Percentiles rank a stretch among this genome's conserved stretches.
phyloP scores from a whole-genome alignment of 352 stramenopile species.

The Plasmopara halstedii region DNA sequence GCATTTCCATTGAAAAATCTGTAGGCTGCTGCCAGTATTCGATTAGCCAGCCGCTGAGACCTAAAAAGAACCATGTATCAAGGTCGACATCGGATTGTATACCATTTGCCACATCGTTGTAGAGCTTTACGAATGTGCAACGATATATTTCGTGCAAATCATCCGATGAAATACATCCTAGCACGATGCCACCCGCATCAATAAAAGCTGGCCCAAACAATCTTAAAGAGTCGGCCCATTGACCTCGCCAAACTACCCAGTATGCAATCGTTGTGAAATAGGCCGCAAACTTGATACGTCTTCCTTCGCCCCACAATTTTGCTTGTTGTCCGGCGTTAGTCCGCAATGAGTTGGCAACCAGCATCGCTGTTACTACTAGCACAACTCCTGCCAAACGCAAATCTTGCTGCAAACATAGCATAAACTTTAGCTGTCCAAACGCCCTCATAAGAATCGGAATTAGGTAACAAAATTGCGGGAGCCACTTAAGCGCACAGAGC shows the following conservation, averaged over 20 bases:
- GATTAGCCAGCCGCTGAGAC: slow-evolving; percentile 57
- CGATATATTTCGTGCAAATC: slow-evolving; percentile 35
- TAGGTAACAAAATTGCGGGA: slow-evolving; percentile 36
- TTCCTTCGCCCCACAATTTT: slow-evolving; percentile 55
- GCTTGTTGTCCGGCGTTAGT: slow-evolving; percentile 17
- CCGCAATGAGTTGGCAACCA: slow-evolving; percentile 33
- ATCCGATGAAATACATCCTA: slow-evolving; percentile 36
- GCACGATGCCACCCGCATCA: slow-evolving; percentile 54
- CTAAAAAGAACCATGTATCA: slow-evolving; percentile 63
- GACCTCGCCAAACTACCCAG: slow-evolving; percentile 45
- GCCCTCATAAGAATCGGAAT: slow-evolving; percentile 65
- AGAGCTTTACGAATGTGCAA: slow-evolving; percentile 40
- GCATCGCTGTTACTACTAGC: slow-evolving; percentile 18
- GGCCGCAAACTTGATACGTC: slow-evolving; percentile 53
- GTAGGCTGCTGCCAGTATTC: slow-evolving; percentile 80
- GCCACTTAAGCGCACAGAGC: slow-evolving; percentile 46
- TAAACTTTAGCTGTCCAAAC: slow-evolving; percentile 65
- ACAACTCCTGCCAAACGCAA: slow-evolving; percentile 29
- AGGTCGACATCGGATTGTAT: slow-evolving; percentile 60
- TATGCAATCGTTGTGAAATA: slow-evolving; percentile 53
- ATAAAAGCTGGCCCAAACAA: slow-evolving; percentile 53
- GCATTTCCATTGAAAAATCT: slow-evolving; percentile 65
- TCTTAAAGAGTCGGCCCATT: slow-evolving; percentile 39
- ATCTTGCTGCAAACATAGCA: slow-evolving; percentile 63
- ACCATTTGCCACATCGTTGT: slow-evolving; percentile 34